phyloP scores from a whole-genome alignment of 2,329 filamentous ascomycete genomes.

The Trichoderma koningii region DNA sequence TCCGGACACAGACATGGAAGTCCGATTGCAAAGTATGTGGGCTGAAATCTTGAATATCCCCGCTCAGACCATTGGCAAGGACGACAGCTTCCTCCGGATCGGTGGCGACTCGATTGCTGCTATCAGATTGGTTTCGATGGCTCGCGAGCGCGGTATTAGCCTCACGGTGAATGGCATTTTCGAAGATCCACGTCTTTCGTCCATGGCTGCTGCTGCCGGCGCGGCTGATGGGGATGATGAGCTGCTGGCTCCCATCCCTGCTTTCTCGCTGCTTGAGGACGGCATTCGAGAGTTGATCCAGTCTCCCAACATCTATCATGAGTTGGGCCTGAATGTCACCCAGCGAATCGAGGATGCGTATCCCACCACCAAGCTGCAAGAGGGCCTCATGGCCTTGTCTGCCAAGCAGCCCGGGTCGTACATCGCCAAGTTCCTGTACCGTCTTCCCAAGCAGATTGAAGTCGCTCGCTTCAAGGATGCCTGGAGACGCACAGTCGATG shows the following conservation, averaged over 20 bases:
- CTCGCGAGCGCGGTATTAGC: conserved; percentile 12
- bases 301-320: neutral
- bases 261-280: neutral
- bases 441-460: conserved; percentile 31
- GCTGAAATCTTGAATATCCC: conserved; percentile 17
- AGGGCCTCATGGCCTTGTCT: conserved; percentile 36
- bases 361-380: conserved; percentile 31
- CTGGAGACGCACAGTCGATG: conserved; percentile 28
- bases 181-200: conserved; percentile 2
- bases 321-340: neutral
- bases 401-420: conserved; percentile 39
- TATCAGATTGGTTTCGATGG: conserved; percentile 20
- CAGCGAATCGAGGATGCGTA: conserved; percentile 30
- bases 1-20: conserved; percentile 24
- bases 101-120: conserved; percentile 29
- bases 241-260: neutral
- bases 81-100: conserved; percentile 27
- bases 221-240: neutral
- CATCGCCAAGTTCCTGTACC: conserved; percentile 36
- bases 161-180: conserved; percentile 19
- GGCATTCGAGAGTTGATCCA: neutral
- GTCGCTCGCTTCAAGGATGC: conserved; percentile 29
- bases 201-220: conserved; percentile 2
- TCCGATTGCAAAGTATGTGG: conserved; percentile 23
- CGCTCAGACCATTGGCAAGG: conserved; percentile 19